These are phyloP conservation scores for Juglanconis sp. DNA, from an alignment of 2,329 filamentous ascomycete genomes.

Conservation along the genomic window DNA sequence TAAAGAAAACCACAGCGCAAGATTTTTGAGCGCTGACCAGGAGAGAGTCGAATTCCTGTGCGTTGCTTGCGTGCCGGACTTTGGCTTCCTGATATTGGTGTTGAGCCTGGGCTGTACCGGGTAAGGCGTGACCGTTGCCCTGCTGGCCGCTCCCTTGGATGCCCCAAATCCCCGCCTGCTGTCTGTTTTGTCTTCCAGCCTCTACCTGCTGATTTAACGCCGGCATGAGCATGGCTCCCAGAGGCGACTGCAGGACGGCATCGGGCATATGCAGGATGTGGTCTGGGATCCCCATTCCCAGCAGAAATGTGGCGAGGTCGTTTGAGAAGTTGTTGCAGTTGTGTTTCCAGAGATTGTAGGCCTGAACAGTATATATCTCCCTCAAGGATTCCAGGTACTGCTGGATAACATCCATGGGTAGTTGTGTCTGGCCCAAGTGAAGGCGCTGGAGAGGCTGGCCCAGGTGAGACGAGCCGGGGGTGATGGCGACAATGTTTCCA, in stretches of 20 bases:
- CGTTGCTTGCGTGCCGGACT: constrained; percentile 60
- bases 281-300: constrained; percentile 83
- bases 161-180: constrained; percentile 47
- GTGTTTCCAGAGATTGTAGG: constrained; percentile 84
- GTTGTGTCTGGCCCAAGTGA: constrained; percentile 69
- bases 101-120: constrained; percentile 20
- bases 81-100: constrained; percentile 33
- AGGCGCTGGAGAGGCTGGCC: constrained; percentile 77
- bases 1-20: constrained; percentile 87
- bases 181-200: constrained; percentile 40
- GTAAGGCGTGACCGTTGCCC: constrained; percentile 25
- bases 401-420: constrained; percentile 77
- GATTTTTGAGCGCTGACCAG: constrained; percentile 59
- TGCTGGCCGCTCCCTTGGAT: constrained; percentile 40
- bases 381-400: constrained; percentile 86
- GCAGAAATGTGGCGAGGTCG: constrained; percentile 82
- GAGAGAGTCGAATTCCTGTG: constrained; percentile 58
- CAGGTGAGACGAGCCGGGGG: constrained; percentile 80
- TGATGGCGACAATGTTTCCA: constrained; percentile 77
- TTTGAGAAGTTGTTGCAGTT: constrained; percentile 99
- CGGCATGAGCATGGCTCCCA: constrained; percentile 83
- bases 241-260: constrained; percentile 78
- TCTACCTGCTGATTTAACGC: constrained; percentile 56
- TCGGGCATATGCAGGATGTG: constrained; percentile 84
- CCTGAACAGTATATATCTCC: constrained; percentile 76